Base-by-base conservation (phyloP, 2,329 filamentous ascomycete species). In the Torrubiellomyces zombiae region DNA sequence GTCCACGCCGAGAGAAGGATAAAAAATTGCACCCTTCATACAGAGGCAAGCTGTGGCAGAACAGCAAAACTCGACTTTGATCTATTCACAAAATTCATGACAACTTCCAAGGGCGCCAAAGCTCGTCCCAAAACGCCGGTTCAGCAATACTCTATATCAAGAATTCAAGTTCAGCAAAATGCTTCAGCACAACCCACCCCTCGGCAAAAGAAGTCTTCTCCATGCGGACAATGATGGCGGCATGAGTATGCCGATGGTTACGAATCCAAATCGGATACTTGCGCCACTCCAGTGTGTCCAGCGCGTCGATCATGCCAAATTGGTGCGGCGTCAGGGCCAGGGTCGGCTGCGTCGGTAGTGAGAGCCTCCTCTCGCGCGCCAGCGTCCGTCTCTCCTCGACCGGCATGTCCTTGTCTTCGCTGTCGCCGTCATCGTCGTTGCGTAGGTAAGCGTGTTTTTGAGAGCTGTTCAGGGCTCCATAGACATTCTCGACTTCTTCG, bases 171-270 rank as follows among this genome's bases (percentile, higher is more conserved):
- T 74, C 62, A 3, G 83, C 53, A 77, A 80, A 95, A 53, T 95
- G 86, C 39, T 60, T 64, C 28, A 89, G 56, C 17, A 94, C 80
- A 9, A 79, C 46, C 41, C 64, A 68, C 0, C 86, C 86, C 50
- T 95, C 85, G 3, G 64, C 58, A 38, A 83, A 91, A 1, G 50
- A 54, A 25, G 63, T 55, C 43, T 69, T 73, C 19, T 76, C 67
- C 29, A 60, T 67, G 18, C 86, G 67, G 18, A 91, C 73, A 34
- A 95, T 80, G 23, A 95, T 92, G 3, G 85, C 85, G 0, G 85
- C 86, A 48, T 95, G 86, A 31, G 69, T 80, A 44, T 93, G 81
- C n/a, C 61, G 55, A 27, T 71, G 63, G 5, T 83, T 77, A 34
- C 77, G 75, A 19, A 89, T 85, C 51, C 76, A 74, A 4, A 85